These are phyloP conservation scores for Ogataea hybrid DNA, from an alignment of 1,139 yeast species.

Conservation along the genomic window DNA sequence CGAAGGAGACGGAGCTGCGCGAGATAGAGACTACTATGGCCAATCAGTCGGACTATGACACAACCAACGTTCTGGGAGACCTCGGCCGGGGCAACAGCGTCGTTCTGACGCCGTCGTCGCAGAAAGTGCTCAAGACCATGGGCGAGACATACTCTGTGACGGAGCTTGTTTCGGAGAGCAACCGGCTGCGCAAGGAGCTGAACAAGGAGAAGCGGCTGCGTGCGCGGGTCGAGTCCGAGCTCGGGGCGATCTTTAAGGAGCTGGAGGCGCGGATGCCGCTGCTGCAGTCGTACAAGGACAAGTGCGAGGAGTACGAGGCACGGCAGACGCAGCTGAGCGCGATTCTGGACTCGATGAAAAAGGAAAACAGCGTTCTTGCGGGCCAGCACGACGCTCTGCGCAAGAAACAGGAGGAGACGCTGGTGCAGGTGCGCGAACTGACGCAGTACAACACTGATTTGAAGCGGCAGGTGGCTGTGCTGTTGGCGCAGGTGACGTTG, in stretches of 20 bases:
- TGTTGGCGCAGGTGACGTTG: conserved; percentile 65
- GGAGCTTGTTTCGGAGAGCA: conserved; percentile 66
- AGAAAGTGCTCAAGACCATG: conserved; percentile 24
- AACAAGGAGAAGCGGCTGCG: conserved; percentile 71
- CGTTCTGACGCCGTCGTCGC: conserved; percentile 25
- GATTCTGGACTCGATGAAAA: conserved; percentile 44
- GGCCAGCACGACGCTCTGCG: conserved; percentile 31
- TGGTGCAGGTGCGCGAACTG: conserved; percentile 41
- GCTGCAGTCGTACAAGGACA: conserved; percentile 63
- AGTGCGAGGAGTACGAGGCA: conserved; percentile 44
- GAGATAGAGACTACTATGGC: conserved; percentile 46
- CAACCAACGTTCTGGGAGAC: conserved; percentile 27
- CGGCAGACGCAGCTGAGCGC: conserved; percentile 53
- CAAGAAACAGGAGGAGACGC: conserved; percentile 36
- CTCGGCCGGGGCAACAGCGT: conserved; percentile 13
- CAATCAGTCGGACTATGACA: conserved; percentile 33
- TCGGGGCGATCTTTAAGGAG: conserved; percentile 70
- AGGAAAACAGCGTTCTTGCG: conserved; percentile 38
- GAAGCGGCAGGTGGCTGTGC: conserved; percentile 74
- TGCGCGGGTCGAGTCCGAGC: conserved; percentile 64
- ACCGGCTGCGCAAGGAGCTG: conserved; percentile 62
- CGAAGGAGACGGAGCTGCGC: conserved; percentile 34
- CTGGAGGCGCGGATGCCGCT: conserved; percentile 80
- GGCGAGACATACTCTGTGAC: conserved; percentile 62
- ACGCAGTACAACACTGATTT: conserved; percentile 65